A percentile compares a stretch with the other conserved stretches of the same genome.
Conservation (phyloP, 2,329 filamentous ascomycete species). For the Fonsecaea monophora region DNA sequence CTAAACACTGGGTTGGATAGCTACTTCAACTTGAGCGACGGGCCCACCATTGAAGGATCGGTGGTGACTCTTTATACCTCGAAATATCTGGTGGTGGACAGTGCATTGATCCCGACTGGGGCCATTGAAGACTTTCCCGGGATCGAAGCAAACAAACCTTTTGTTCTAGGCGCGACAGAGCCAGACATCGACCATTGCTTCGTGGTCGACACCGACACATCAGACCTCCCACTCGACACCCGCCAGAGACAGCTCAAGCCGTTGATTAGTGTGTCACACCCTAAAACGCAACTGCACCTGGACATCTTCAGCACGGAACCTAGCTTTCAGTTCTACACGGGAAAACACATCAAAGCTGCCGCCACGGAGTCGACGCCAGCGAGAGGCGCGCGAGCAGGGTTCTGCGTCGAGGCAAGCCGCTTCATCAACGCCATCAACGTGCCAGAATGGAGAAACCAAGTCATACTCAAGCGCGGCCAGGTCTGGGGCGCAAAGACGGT, state of each 20-base stretch:
- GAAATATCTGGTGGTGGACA: slow-evolving; percentile 76
- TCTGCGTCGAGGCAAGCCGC: slow-evolving; percentile 90
- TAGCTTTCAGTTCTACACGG: slow-evolving; percentile 96
- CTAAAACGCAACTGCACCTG: slow-evolving; percentile 76
- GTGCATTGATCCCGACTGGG: slow-evolving; percentile 74
- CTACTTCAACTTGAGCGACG: slow-evolving; percentile 71
- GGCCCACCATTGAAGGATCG: slow-evolving; percentile 67
- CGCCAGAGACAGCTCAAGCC: slow-evolving; percentile 67
- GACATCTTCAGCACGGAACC: slow-evolving; percentile 92
- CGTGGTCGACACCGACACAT: slow-evolving; percentile 70
- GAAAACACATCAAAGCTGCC: slow-evolving; percentile 80
- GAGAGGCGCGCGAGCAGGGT: slow-evolving; percentile 72
- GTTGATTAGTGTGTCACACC: slow-evolving; percentile 75
- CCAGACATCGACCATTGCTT: slow-evolving; percentile 93
- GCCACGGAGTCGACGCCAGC: slow-evolving; percentile 65
- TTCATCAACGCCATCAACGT: slow-evolving; percentile 89
- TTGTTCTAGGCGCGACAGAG: slow-evolving; percentile 72
- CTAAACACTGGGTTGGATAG: slow-evolving; percentile 46
- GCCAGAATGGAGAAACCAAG: slow-evolving; percentile 78
- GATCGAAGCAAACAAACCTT: slow-evolving; percentile 69
- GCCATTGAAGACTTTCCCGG: slow-evolving; percentile 68
- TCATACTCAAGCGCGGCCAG: slow-evolving; percentile 81
- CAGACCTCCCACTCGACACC: slow-evolving; percentile 69
- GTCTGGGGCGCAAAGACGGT: slow-evolving; percentile 81
- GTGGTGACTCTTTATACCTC: slow-evolving; percentile 64